Evolutionary conservation across 2,329 filamentous ascomycete species (phyloP).

Genomic region (Ophiostoma populinum): DNA sequence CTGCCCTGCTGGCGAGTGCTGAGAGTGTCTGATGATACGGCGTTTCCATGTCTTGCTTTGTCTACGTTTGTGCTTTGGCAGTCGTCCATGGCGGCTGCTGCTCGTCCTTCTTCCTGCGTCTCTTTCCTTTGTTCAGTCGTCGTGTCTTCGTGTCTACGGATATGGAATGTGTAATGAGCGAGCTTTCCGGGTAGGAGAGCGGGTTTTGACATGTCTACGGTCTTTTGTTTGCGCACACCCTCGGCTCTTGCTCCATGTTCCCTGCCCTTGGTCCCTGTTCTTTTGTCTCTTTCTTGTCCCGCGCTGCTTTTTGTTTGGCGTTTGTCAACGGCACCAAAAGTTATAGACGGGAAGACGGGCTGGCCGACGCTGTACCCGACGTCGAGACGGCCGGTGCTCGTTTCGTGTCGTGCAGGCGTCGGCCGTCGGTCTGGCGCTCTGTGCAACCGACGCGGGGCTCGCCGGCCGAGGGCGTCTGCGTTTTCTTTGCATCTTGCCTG

Average conservation of each 20-base stretch:
- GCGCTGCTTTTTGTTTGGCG: background rate
- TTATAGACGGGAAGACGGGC: no score
- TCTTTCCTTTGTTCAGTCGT: conserved; percentile 1
- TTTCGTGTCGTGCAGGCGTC: no score
- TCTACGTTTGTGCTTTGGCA: no score
- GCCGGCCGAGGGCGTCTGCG: background rate
- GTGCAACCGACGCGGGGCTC: no score
- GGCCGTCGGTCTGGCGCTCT: no score
- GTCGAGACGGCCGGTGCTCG: no score
- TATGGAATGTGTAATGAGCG: background rate
- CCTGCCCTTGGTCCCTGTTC: background rate
- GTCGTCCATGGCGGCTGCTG: no score
- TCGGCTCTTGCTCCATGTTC: background rate
- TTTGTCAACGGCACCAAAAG: no score
- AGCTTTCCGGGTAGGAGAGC: background rate
- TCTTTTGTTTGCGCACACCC: background rate
- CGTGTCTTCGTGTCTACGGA: background rate
- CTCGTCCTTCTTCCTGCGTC: background rate
- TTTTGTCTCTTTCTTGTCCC: background rate
- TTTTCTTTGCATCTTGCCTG: background rate
- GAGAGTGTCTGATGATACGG: no score
- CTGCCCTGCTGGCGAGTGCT: no score
- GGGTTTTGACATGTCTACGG: background rate
- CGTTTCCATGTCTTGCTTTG: no score
- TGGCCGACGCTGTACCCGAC: no score